Evolutionary conservation across 257 asterid genomes (phyloP).

Genomic region (Lavandula angustifolia): DNA sequence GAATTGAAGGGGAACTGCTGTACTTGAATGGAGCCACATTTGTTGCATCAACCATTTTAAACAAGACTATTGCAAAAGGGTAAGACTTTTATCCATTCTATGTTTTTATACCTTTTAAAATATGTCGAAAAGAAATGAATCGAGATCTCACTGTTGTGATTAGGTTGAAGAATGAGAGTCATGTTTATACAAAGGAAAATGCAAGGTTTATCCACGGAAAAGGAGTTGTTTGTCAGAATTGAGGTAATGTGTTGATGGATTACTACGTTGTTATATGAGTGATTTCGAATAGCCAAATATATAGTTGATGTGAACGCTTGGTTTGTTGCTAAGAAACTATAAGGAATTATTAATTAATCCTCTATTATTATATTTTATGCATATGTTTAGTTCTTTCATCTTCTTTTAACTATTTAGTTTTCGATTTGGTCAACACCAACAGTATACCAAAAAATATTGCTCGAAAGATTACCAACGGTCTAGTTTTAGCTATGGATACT

Average conservation of each 20-base stretch:
- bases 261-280: neutral
- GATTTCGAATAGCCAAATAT: too few relatives aligned
- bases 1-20: constrained; percentile 76
- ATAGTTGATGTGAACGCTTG: neutral
- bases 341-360: neutral
- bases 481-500: too few relatives aligned
- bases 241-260: constrained; percentile 1
- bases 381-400: neutral
- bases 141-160: neutral
- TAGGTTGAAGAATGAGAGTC: constrained; percentile 86
- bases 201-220: constrained; percentile 95
- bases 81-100: constrained; percentile 10
- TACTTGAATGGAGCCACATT: constrained; percentile 90
- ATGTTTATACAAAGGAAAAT: constrained; percentile 80
- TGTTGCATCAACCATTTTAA: constrained; percentile 84
- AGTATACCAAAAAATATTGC: too few relatives aligned
- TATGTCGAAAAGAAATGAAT: too few relatives aligned
- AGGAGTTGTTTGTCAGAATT: constrained; percentile 64
- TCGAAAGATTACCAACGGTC: too few relatives aligned
- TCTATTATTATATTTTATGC: neutral
- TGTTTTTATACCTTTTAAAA: too few relatives aligned
- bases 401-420: too few relatives aligned
- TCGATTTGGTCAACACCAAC: too few relatives aligned
- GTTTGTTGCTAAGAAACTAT: neutral
- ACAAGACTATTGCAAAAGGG: constrained; percentile 87